These are phyloP conservation scores for grape (Vitis vinifera) DNA, from an alignment of 164 flowering plant genomes.

Conservation along the genomic window ASM3070453v1 NC_081817.1:517501-518000, in stretches of 20 bases:
- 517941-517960: no score
- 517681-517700: neutral
- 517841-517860: neutral
- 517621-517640: neutral
- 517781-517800: neutral
- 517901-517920: neutral
- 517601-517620: neutral
- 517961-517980: neutral
- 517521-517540: neutral
- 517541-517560: neutral
- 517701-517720: neutral
- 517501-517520: neutral
- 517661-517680: neutral
- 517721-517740: neutral
- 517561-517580: neutral
- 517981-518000: conserved; percentile 6
- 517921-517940: neutral
- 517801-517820: neutral
- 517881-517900: neutral
- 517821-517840: neutral
- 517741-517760: neutral
- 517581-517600: neutral
- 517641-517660: neutral
- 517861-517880: neutral
- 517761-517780: neutral